phyloP scores from a whole-genome alignment of 1,284 basidiomycete genomes.

The Hymenochaete sp. region DNA sequence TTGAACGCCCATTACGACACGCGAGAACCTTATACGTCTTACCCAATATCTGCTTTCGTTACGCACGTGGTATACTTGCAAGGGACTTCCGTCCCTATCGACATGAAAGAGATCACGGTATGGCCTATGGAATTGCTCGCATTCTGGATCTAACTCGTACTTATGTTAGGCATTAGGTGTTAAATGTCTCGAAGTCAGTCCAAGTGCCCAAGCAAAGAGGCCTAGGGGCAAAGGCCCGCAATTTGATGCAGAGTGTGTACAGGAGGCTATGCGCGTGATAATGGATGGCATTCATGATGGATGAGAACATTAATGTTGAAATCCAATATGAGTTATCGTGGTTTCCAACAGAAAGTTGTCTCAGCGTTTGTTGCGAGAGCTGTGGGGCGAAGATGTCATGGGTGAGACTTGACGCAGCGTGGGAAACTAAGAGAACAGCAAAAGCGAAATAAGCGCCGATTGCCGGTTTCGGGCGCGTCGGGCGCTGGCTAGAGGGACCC shows the following conservation, averaged over 20 bases:
- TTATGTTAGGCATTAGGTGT: conserved; percentile 47
- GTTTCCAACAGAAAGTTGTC: too few species aligned
- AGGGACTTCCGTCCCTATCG: conserved; percentile 52
- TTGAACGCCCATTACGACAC: conserved; percentile 56
- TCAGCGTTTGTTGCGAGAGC: too few species aligned
- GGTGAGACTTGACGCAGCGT: too few species aligned
- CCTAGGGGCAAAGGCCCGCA: conserved; percentile 26
- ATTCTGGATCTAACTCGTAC: conserved; percentile 6
- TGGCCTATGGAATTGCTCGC: conserved; percentile 24
- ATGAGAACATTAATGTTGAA: conserved; percentile 1
- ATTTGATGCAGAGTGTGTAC: conserved; percentile 46
- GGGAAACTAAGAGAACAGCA: too few species aligned
- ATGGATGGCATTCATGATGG: conserved; percentile 25
- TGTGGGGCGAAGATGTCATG: too few species aligned
- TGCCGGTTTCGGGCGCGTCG: too few species aligned
- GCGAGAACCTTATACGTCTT: conserved; percentile 47
- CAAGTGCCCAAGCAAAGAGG: conserved; percentile 21
- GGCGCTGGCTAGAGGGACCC: too few species aligned
- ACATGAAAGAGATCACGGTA: conserved; percentile 54
- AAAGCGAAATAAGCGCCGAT: too few species aligned
- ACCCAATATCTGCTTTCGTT: conserved; percentile 66
- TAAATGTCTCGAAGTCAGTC: conserved; percentile 40
- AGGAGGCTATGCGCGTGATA: conserved; percentile 40
- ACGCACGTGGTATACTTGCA: conserved; percentile 79
- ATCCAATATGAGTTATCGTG: too few species aligned